Conservation (phyloP, 2,329 filamentous ascomycete species). For the Aspergillus floridensis region DNA sequence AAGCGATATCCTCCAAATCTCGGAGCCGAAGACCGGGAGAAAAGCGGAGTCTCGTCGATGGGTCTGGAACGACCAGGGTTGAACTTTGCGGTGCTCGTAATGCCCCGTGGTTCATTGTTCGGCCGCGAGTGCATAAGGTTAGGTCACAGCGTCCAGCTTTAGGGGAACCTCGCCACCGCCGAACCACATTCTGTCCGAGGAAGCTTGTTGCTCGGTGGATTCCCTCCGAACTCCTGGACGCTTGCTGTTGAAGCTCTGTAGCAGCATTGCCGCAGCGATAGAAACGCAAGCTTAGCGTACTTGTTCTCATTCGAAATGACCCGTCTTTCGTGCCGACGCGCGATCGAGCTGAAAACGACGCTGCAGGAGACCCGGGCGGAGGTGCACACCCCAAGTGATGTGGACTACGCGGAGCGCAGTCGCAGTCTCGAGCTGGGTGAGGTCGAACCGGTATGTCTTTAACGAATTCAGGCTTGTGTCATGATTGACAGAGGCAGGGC, state of each 20-base stretch:
- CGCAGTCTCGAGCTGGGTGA: constrained; percentile 13
- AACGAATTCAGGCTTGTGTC: not conserved
- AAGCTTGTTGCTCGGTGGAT: not conserved
- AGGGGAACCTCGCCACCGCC: not conserved
- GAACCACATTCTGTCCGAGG: not conserved
- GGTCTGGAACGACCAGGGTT: not conserved
- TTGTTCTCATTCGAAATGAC: not conserved
- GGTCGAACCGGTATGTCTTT: constrained; percentile 10
- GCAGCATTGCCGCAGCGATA: not conserved
- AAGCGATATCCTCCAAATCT: no score
- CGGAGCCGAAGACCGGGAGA: not conserved
- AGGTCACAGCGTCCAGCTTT: no score
- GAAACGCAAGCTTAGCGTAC: not conserved
- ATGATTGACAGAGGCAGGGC: constrained; percentile 7
- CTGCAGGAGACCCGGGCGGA: constrained; percentile 12
- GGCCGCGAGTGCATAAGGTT: not conserved
- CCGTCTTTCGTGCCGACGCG: constrained; percentile 9
- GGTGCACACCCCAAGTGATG: constrained; percentile 7
- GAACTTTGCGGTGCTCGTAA: not conserved
- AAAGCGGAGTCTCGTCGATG: not conserved
- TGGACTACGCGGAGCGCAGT: constrained; percentile 10
- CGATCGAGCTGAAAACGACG: constrained; percentile 7
- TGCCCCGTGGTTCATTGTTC: not conserved
- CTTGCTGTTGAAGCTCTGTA: no score
- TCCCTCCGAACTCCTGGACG: no score